These are phyloP conservation scores for Penicillium turbatum DNA, from an alignment of 495 filamentous ascomycete species.

Conservation along the genomic window DNA sequence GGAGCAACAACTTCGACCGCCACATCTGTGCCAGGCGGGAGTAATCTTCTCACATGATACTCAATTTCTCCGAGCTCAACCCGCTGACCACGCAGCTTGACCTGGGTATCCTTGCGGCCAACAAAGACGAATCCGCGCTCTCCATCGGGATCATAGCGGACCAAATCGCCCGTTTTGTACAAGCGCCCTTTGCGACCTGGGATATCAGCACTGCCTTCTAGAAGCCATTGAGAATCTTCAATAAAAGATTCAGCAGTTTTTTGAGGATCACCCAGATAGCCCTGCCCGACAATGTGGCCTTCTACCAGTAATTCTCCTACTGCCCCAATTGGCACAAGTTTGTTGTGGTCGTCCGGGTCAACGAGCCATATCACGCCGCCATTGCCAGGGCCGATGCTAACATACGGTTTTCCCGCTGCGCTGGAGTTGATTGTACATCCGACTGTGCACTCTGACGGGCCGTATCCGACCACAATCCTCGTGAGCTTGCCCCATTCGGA, in stretches of 20 bases:
- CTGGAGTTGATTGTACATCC: slow-evolving; percentile 26
- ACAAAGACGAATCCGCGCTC: slow-evolving; percentile 67
- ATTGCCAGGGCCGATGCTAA: slow-evolving; percentile 12
- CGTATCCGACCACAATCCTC: slow-evolving; percentile 29
- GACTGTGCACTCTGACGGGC: slow-evolving; percentile 32
- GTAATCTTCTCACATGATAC: not conserved
- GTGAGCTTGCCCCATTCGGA: slow-evolving; percentile 14
- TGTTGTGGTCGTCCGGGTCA: slow-evolving; percentile 9
- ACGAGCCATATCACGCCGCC: slow-evolving; percentile 1
- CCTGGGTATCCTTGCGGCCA: slow-evolving; percentile 63
- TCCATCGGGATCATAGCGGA: slow-evolving; percentile 61
- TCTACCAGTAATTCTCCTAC: slow-evolving; percentile 46
- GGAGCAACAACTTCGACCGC: not conserved
- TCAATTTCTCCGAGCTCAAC: slow-evolving; percentile 26
- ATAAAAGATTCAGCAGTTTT: slow-evolving; percentile 28
- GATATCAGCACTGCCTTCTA: not conserved
- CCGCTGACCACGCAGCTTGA: slow-evolving; percentile 72
- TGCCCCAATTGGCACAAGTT: slow-evolving; percentile 37
- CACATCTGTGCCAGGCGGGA: not conserved
- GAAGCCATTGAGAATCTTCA: not conserved
- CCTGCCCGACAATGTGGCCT: slow-evolving; percentile 37
- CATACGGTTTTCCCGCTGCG: no score
- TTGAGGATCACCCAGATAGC: slow-evolving; percentile 40
- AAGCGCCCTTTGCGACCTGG: not conserved
- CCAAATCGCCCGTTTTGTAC: slow-evolving; percentile 75